Percentiles rank a stretch among this genome's conserved stretches.
phyloP scores from a whole-genome alignment of 345 rosid species.

The Laguncularia racemosa region DNA sequence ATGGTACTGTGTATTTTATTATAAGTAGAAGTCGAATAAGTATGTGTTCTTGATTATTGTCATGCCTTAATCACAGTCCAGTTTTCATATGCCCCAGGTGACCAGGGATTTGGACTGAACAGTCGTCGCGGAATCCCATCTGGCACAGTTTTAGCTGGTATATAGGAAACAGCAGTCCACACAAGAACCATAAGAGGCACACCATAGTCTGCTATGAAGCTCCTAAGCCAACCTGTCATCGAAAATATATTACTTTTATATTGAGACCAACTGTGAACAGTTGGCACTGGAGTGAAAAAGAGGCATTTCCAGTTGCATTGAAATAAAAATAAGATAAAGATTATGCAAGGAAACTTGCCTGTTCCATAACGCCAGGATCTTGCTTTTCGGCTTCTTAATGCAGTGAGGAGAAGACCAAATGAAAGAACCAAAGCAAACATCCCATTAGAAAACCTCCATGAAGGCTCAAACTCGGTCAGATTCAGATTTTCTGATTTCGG shows the following conservation, averaged over 20 bases:
- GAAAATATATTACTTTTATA: not conserved
- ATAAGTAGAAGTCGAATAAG: not conserved
- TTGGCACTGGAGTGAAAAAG: too few species aligned
- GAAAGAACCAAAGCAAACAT: slow-evolving; percentile 91
- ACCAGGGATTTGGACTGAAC: slow-evolving; percentile 96
- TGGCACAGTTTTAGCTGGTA: slow-evolving; percentile 68
- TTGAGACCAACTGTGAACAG: too few species aligned
- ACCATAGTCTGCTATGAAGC: slow-evolving; percentile 88
- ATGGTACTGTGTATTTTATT: not conserved
- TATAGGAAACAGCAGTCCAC: slow-evolving; percentile 88
- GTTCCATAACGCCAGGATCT: slow-evolving; percentile 92
- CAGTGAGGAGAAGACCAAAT: slow-evolving; percentile 82
- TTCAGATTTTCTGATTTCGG: slow-evolving; percentile 53
- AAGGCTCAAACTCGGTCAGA: slow-evolving; percentile 41
- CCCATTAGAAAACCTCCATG: slow-evolving; percentile 96
- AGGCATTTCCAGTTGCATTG: too few species aligned
- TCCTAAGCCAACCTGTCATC: slow-evolving; percentile 71
- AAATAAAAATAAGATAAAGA: not conserved
- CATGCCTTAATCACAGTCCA: slow-evolving; percentile 82
- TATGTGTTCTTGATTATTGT: not conserved
- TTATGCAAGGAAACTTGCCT: slow-evolving; percentile 33
- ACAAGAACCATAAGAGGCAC: slow-evolving; percentile 91
- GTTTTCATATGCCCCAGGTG: slow-evolving; percentile 78
- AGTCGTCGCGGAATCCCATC: slow-evolving; percentile 90
- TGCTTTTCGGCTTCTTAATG: slow-evolving; percentile 75